Evolutionary conservation across 306 rosid genomes (phyloP).

Genomic region (Prunus dulcis): DNA sequence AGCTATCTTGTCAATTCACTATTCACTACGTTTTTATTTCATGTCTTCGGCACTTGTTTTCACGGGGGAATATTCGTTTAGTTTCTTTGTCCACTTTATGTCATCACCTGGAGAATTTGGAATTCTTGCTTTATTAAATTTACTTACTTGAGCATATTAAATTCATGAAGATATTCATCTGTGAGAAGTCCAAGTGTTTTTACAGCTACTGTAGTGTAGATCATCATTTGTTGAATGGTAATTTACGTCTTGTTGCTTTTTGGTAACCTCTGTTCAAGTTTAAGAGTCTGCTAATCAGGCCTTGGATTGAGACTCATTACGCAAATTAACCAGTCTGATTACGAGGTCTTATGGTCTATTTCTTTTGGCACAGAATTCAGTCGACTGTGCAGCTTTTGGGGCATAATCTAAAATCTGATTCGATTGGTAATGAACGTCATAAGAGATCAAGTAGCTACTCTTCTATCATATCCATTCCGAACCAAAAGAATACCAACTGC

Average conservation of each 20-base stretch:
- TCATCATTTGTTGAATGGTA: neutral
- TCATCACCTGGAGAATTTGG: neutral
- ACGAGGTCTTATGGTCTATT: neutral
- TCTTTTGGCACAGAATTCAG: conserved; percentile 56
- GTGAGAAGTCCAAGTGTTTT: neutral
- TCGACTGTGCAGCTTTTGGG: conserved; percentile 81
- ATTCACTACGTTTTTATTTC: neutral
- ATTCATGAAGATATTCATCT: neutral
- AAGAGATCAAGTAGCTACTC: conserved; percentile 43
- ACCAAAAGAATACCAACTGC: neutral
- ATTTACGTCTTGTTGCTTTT: neutral
- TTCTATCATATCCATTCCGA: conserved; percentile 66
- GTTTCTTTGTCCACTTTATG: no score
- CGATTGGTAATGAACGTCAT: no score
- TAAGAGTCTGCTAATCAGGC: neutral
- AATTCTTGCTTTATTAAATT: neutral
- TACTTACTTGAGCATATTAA: neutral
- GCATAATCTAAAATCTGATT: conserved; percentile 50
- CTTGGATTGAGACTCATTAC: neutral
- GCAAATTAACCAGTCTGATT: neutral
- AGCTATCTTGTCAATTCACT: neutral
- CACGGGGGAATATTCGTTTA: neutral
- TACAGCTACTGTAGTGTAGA: neutral
- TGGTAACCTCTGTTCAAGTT: neutral
- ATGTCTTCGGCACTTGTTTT: neutral